Conservation (phyloP, 2,329 filamentous ascomycete genomes). For the Penicillium carneum region DNA sequence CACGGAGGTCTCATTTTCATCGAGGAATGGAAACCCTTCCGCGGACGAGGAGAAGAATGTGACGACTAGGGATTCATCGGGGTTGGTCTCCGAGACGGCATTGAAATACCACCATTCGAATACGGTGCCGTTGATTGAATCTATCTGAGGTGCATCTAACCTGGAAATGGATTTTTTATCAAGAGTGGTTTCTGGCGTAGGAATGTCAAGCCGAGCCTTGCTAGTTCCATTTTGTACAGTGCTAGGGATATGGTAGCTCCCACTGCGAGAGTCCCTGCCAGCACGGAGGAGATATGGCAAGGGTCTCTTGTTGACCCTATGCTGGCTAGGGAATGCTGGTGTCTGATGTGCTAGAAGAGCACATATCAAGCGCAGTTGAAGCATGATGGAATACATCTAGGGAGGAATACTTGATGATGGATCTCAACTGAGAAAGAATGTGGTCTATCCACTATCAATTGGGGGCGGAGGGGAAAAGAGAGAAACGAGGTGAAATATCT, state of each 20-base stretch:
- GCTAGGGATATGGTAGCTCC: constrained; percentile 24
- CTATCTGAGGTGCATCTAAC: constrained; percentile 40
- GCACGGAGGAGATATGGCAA: not conserved
- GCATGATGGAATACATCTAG: not conserved
- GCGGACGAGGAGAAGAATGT: constrained; percentile 44
- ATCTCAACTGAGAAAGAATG: not conserved
- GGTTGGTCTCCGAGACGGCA: constrained; percentile 40
- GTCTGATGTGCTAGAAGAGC: not conserved
- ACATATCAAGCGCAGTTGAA: not conserved
- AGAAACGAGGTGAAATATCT: not conserved
- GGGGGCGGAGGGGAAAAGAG: not conserved
- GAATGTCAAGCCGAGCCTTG: constrained; percentile 23
- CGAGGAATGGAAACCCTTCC: constrained; percentile 49
- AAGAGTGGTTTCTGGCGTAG: constrained; percentile 15
- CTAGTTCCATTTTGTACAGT: constrained; percentile 18
- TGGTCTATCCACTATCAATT: not conserved
- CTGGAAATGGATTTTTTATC: constrained; percentile 15
- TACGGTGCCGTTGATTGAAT: constrained; percentile 38
- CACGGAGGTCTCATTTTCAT: constrained; percentile 23
- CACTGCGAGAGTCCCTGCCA: not conserved
- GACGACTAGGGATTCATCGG: constrained; percentile 40
- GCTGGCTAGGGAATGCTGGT: not conserved
- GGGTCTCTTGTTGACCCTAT: not conserved
- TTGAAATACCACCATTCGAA: constrained; percentile 56
- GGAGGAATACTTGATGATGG: not conserved